Evolutionary conservation across 2,329 filamentous ascomycete species (phyloP), one percentile per base, ranked within the genome.

Genomic region (Alternaria arbusti): DNA sequence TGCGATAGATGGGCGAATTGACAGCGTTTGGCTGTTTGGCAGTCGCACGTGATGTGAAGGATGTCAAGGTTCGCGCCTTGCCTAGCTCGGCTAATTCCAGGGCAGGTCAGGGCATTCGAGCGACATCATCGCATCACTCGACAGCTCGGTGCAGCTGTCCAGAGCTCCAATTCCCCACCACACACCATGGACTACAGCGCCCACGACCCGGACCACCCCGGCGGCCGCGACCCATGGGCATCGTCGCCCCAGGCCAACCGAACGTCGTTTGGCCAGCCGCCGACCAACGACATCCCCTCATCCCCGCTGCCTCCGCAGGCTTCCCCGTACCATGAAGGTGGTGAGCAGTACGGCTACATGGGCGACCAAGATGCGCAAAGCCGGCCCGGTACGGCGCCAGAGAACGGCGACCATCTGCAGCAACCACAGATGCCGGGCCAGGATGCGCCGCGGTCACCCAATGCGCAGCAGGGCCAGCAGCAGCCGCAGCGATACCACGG

Each of bases 101-200:
- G 63, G 49, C 56, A 49, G 32, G 59, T 30, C 55, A 49, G 47
- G 60, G 56, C 45, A 44, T 60, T 62, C 49, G 57, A 62, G 54
- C 64, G 62, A 67, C 64, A 67, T 68, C 56, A 64, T 63, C 72
- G 64, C 66, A 64, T 61, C 63, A 45, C 59, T 70, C 61, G 59
- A 65, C 65, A 68, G 66, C 63, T 65, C 59, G 61, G 67, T 46
- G 67, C 62, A 68, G 60, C 68, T 61, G 47, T 67, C 65, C 63
- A 61, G 51, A 54, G 61, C 68, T 63, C 50, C 74, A 73, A 72
- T 74, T 73, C 56, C 66, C 52, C 61, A 60, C 66, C 50, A 65
- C 66, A 59, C 61, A 65, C 69, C 49, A 92, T 92, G 90, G 90
- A 92, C 77, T 92, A 91, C 78, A 89, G 88, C 43, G 67, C 74